Conservation (phyloP, 176 grass and related monocot genomes). For the Avena eriantha region DNA sequence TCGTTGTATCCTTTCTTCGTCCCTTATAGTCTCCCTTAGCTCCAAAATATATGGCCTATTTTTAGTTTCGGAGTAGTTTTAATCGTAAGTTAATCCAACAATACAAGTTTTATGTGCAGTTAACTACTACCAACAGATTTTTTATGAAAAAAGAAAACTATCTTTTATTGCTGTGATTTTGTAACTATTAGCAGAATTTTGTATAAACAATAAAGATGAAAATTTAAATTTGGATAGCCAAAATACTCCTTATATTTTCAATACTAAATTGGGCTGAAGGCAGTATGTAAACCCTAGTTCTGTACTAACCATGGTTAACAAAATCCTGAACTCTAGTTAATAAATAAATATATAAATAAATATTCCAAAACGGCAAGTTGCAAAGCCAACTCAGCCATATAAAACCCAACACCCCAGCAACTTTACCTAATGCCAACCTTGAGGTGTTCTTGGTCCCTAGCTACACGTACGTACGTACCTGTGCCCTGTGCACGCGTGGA, state of each 20-base stretch:
- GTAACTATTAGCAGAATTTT: neutral
- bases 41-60: neutral
- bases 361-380: constrained; percentile 19
- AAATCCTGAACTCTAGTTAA: constrained; percentile 7
- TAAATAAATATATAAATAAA: neutral
- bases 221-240: neutral
- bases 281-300: neutral
- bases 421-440: constrained; percentile 29
- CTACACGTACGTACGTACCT: neutral
- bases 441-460: constrained; percentile 15
- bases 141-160: neutral
- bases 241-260: neutral
- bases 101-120: neutral
- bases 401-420: constrained; percentile 34
- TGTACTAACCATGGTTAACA: neutral
- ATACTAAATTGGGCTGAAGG: neutral
- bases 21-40: neutral
- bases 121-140: neutral
- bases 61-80: neutral
- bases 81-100: neutral
- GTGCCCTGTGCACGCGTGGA: neutral
- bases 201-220: neutral
- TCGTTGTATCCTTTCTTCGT: neutral
- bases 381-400: constrained; percentile 39
- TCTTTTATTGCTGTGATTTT: neutral